Conservation (phyloP, 441 rosid species). For the Brassica balearica region DNA sequence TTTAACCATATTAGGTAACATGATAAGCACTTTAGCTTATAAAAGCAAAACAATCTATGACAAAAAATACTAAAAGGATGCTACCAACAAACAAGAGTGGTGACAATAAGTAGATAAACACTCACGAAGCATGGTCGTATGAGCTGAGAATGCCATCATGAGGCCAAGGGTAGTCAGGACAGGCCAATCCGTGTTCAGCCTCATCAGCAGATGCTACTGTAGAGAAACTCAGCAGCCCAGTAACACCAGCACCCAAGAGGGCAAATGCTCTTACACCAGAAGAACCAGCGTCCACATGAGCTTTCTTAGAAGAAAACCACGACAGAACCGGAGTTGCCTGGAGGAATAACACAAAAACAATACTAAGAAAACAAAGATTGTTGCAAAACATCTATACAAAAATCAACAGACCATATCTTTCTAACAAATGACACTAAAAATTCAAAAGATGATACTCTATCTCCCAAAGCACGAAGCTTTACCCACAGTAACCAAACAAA, state of each 20-base stretch:
- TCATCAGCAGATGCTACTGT: constrained; percentile 95
- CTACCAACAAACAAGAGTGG: not conserved
- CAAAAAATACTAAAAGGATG: not conserved
- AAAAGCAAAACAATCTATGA: not conserved
- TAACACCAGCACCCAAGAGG: constrained; percentile 85
- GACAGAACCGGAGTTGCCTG: constrained; percentile 73
- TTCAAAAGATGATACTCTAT: constrained; percentile 17
- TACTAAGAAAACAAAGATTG: not conserved
- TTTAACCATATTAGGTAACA: not conserved
- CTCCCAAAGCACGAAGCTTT: not conserved
- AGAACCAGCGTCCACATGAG: constrained; percentile 65
- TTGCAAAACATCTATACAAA: too few species aligned
- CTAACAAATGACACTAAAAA: not conserved
- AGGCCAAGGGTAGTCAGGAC: constrained; percentile 98
- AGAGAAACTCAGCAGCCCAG: constrained; percentile 83
- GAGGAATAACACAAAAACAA: constrained; percentile 25
- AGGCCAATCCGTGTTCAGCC: constrained; percentile 94
- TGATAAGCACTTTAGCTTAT: not conserved
- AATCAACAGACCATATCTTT: too few species aligned
- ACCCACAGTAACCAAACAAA: constrained; percentile 4
- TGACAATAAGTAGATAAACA: constrained; percentile 10
- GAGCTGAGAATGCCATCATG: constrained; percentile 97
- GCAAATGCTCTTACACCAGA: constrained; percentile 67
- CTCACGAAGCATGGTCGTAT: constrained; percentile 99
- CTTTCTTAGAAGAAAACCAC: constrained; percentile 67